phyloP scores from a whole-genome alignment of 345 rosid genomes.

The Hypericum androsaemum region DNA sequence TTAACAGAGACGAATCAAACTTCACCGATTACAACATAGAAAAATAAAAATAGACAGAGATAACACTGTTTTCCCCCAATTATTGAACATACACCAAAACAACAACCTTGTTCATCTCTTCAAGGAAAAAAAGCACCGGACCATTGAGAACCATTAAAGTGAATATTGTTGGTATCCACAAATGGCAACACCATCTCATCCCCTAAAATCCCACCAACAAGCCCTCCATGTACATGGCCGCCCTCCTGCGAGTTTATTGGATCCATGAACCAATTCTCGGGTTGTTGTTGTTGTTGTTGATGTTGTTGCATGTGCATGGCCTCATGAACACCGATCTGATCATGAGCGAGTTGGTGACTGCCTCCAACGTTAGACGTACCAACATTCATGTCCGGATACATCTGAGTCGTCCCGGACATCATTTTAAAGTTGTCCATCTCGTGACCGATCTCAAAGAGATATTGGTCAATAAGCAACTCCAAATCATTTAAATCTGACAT shows the following conservation, averaged over 20 bases:
- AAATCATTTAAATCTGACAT: not conserved
- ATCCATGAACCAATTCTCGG: constrained; percentile 12
- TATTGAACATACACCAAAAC: too few relatives aligned
- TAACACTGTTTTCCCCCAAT: too few relatives aligned
- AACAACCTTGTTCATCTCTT: not conserved
- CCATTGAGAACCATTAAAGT: not conserved
- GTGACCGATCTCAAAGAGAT: not conserved
- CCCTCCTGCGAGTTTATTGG: constrained; percentile 1
- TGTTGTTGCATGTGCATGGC: not conserved
- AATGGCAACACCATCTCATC: constrained; percentile 10
- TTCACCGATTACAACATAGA: too few relatives aligned
- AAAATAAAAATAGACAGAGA: too few relatives aligned
- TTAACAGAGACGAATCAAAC: too few relatives aligned
- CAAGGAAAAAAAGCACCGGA: not conserved
- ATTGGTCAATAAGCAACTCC: not conserved
- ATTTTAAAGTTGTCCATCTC: not conserved
- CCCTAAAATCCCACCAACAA: constrained; percentile 2
- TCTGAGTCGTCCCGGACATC: not conserved
- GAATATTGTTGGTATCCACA: not conserved
- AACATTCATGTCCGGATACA: not conserved
- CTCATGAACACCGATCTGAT: not conserved
- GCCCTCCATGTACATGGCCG: not conserved
- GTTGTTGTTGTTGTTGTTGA: constrained; percentile 7
- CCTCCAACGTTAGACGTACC: not conserved
- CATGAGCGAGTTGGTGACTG: not conserved